These are phyloP conservation scores for Pistacia integerrima DNA, from an alignment of 345 rosid species.

Conservation along the genomic window DNA sequence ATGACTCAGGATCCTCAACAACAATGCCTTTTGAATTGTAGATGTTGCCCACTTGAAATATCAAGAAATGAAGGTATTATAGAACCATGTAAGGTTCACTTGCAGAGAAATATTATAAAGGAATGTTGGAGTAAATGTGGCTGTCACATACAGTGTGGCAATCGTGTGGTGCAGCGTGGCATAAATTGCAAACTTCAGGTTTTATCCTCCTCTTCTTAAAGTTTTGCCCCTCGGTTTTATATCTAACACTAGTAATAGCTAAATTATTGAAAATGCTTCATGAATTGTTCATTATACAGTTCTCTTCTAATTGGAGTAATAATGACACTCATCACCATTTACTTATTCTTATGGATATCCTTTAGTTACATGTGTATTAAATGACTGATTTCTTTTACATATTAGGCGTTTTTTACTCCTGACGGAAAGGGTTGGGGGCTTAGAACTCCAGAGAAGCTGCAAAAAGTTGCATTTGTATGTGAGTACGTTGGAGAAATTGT, in stretches of 20 bases:
- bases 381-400: conserved; percentile 11
- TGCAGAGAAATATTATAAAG: conserved; percentile 69
- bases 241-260: neutral
- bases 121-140: conserved; percentile 97
- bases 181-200: conserved; percentile 81
- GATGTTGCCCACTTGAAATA: conserved; percentile 71
- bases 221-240: conserved; percentile 2
- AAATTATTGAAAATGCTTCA: conserved; percentile 1
- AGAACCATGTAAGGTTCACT: conserved; percentile 85
- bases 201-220: conserved; percentile 3
- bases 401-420: conserved; percentile 64
- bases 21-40: conserved; percentile 54
- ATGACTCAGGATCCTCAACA: conserved; percentile 55
- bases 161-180: conserved; percentile 91
- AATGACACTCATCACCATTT: neutral
- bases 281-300: neutral
- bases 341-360: neutral
- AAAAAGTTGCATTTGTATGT: conserved; percentile 81
- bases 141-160: conserved; percentile 75
- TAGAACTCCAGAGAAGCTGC: conserved; percentile 64
- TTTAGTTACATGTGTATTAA: neutral
- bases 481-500: conserved; percentile 87
- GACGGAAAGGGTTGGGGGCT: conserved; percentile 92
- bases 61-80: conserved; percentile 48
- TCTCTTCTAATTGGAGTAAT: neutral